Evolutionary conservation across 768 basidiomycete genomes (phyloP), one percentile per base, ranked within the genome.

Genomic region (Trametes cinnabarina): DNA sequence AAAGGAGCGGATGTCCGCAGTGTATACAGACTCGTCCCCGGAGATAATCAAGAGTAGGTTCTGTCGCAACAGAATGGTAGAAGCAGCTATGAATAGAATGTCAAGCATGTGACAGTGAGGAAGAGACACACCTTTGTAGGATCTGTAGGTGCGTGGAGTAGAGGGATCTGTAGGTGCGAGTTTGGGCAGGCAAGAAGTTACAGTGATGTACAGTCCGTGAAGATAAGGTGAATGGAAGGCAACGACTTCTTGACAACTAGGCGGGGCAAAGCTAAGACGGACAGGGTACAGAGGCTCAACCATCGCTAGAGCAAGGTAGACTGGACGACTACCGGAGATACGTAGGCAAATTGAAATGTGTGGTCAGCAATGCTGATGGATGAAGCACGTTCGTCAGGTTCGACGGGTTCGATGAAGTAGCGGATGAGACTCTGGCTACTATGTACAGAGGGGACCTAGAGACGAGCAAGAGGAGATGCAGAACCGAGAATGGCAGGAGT

Each of bases 401-500:
- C 30, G 30, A 32, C 30, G 30, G 30, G 30, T n/a, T n/a, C 30
- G 12, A 32, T 32, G 12, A 32, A 12, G 30, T 6, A 32, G 12
- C 6, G 30, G 30, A n/a, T n/a, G 30, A 32, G 30, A 12, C 30
- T 7, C 7, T 12, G 22, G 32, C 10, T 22, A 37, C 28, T 47
- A 41, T 55, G 54, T 22, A 55, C 54, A n/a, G 17, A 26, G n/a
- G n/a, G n/a, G n/a, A n/a, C 3, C 25, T 23, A 43, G 22, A 43
- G 35, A 42, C 32, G 55, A 44, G 40, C 48, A 51, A 44, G 41
- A 25, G 41, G 14, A 19, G 48, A 37, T 34, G 50, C 25, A 52
- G 50, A 47, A 51, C 50, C 35, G 35, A 26, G 57, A 15, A 54
- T 53, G 58, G 58, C 51, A 50, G 47, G 48, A 55, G 58, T 60